phyloP scores from a whole-genome alignment of 2,329 filamentous ascomycete species.

The Paraconiothyrium sp. region DNA sequence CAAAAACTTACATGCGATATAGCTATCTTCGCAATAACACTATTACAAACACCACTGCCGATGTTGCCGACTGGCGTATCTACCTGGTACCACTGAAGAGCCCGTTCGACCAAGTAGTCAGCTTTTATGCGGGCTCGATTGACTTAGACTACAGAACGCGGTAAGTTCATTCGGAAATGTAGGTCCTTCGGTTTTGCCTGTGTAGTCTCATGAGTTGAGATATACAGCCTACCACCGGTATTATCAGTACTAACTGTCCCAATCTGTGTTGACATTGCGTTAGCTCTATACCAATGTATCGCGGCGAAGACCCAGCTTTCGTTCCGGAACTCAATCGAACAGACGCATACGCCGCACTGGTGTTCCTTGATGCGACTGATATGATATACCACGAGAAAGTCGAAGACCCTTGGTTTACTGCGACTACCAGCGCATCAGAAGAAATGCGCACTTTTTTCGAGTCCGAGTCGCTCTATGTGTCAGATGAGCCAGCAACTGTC shows the following conservation, averaged over 20 bases:
- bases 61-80: background rate
- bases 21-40: background rate
- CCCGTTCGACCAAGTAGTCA: background rate
- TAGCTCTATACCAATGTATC: background rate
- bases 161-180: background rate
- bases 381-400: conserved; percentile 3
- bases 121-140: background rate
- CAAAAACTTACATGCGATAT: conserved; percentile 4
- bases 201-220: too few species aligned
- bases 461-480: conserved; percentile 6
- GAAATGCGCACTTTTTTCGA: background rate
- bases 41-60: background rate
- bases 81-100: conserved; percentile 8
- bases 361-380: conserved; percentile 9
- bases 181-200: background rate
- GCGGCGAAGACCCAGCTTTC: background rate
- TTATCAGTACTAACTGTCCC: too few species aligned
- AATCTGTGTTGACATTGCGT: background rate
- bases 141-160: conserved; percentile 1
- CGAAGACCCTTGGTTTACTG: conserved; percentile 24
- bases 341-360: background rate
- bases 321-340: conserved; percentile 13
- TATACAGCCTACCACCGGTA: too few species aligned
- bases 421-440: background rate
- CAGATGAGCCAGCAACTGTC: conserved; percentile 14